These are phyloP conservation scores for Phylloporus arenicola DNA, from an alignment of 768 basidiomycete genomes.

Conservation along the genomic window DNA sequence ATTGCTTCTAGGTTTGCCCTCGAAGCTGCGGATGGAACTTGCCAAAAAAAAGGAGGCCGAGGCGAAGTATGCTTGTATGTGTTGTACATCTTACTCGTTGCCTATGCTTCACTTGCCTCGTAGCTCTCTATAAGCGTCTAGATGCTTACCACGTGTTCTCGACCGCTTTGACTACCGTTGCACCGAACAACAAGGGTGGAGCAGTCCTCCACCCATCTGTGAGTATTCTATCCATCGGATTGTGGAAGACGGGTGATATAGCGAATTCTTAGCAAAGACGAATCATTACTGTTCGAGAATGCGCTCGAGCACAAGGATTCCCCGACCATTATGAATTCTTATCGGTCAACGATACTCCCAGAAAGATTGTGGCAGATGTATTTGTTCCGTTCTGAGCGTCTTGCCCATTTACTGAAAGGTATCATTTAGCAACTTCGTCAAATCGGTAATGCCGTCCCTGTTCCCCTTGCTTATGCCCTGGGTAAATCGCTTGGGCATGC, in stretches of 20 bases:
- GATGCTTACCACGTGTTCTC: conserved; percentile 49
- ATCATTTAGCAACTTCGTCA: conserved; percentile 59
- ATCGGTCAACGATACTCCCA: conserved; percentile 37
- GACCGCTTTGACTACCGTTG: conserved; percentile 56
- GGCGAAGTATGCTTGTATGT: conserved; percentile 26
- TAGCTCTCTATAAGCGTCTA: conserved; percentile 55
- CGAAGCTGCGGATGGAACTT: conserved; percentile 35
- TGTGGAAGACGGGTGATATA: neutral
- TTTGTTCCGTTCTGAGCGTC: conserved; percentile 18
- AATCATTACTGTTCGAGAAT: conserved; percentile 59
- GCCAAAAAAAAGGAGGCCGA: conserved; percentile 24
- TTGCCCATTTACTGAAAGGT: neutral
- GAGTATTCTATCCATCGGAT: conserved; percentile 8
- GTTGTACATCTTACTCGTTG: neutral
- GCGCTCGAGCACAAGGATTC: conserved; percentile 74
- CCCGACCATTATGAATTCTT: conserved; percentile 64
- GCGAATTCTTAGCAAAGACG: conserved; percentile 55
- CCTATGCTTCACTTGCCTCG: conserved; percentile 6
- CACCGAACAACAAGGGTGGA: conserved; percentile 47
- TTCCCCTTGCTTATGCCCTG: conserved; percentile 61
- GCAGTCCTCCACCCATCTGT: conserved; percentile 44
- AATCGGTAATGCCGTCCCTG: conserved; percentile 77
- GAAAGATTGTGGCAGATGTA: conserved; percentile 47
- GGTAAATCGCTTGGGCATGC: conserved; percentile 45
- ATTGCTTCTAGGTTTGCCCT: conserved; percentile 38